Conservation (phyloP, 1,284 basidiomycete genomes). For the Trichosporon sp. region DNA sequence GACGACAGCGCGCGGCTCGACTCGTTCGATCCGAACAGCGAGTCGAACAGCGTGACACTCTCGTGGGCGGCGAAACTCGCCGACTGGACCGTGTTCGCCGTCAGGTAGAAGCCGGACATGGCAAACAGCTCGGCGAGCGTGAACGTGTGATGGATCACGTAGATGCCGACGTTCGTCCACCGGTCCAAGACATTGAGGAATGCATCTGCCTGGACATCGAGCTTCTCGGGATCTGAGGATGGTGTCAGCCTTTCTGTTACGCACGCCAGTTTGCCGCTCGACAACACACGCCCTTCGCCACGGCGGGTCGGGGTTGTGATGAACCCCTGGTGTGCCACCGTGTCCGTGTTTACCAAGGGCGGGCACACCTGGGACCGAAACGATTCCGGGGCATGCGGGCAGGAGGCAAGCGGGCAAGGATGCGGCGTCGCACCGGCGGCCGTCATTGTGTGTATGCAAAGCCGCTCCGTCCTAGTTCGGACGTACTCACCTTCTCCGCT, state of each 20-base stretch:
- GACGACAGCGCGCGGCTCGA: conserved; percentile 58
- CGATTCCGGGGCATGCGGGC: neutral
- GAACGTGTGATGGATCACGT: conserved; percentile 60
- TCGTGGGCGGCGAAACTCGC: conserved; percentile 58
- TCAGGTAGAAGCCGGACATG: conserved; percentile 60
- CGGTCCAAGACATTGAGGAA: conserved; percentile 59
- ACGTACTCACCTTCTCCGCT: conserved; percentile 26
- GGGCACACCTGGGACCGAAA: neutral
- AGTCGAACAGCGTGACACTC: conserved; percentile 60
- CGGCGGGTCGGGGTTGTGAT: neutral
- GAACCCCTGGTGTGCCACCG: neutral
- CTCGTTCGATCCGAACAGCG: conserved; percentile 61
- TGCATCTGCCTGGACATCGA: conserved; percentile 24
- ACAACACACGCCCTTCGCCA: neutral
- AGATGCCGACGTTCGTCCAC: conserved; percentile 62
- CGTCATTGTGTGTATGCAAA: neutral
- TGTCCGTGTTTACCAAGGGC: neutral
- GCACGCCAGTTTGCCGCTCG: conserved; percentile 23
- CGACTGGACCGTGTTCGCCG: conserved; percentile 50
- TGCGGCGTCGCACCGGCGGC: neutral
- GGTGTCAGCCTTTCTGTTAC: conserved; percentile 23
- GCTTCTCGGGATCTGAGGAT: conserved; percentile 28
- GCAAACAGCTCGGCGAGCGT: conserved; percentile 61
- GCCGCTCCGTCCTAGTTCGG: neutral
- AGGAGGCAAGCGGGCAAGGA: neutral